phyloP scores from a whole-genome alignment of 1,284 basidiomycete genomes.

The Ceratobasidium papillatum region DNA sequence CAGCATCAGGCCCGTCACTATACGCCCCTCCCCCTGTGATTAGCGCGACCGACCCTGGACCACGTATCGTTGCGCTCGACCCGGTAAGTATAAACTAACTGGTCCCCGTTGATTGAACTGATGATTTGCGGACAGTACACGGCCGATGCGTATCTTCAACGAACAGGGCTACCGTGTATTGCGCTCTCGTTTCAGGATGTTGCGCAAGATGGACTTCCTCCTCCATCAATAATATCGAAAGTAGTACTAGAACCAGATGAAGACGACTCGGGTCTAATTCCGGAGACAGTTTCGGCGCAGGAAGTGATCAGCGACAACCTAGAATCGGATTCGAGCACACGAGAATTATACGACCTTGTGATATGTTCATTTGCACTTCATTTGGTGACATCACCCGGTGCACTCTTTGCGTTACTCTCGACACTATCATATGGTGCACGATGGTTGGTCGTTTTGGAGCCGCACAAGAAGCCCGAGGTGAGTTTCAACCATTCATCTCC shows the following conservation, averaged over 20 bases:
- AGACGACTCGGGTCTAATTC: not conserved
- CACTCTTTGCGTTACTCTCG: constrained; percentile 70
- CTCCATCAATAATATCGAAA: constrained; percentile 18
- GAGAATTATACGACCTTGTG: constrained; percentile 61
- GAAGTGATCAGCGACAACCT: not conserved
- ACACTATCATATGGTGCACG: constrained; percentile 66
- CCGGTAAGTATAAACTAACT: constrained; percentile 38
- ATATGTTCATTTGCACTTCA: constrained; percentile 78
- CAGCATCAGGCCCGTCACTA: not conserved
- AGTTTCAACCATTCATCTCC: constrained; percentile 17
- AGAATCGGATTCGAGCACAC: not conserved
- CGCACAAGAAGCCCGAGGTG: constrained; percentile 79
- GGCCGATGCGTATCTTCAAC: constrained; percentile 58
- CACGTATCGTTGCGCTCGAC: constrained; percentile 32
- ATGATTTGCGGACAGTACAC: constrained; percentile 62
- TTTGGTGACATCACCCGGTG: constrained; percentile 67
- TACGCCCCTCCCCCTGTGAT: not conserved
- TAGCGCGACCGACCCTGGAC: not conserved
- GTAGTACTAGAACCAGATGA: not conserved
- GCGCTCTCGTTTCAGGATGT: constrained; percentile 64
- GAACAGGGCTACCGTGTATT: constrained; percentile 61
- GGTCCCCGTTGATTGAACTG: not conserved
- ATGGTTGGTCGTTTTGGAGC: constrained; percentile 74
- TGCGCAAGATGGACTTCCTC: constrained; percentile 59
- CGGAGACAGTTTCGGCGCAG: not conserved